These are phyloP conservation scores for Funneliformis mosseae DNA, from an alignment of 192 early-diverging fungal species.

Conservation along the genomic window DNA sequence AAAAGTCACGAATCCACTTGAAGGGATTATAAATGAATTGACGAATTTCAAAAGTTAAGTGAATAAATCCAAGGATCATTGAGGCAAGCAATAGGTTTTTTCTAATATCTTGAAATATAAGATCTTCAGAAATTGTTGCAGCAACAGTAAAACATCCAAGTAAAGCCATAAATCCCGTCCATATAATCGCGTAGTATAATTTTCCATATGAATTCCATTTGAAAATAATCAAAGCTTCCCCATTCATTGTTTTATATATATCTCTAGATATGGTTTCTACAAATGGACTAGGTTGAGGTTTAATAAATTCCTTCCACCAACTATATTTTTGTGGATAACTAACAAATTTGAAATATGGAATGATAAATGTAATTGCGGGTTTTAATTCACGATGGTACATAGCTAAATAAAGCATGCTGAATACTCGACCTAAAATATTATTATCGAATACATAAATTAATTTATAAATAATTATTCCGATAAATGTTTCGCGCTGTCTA, in stretches of 20 bases:
- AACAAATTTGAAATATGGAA: background rate
- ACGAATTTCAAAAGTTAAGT: background rate
- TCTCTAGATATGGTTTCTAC: background rate
- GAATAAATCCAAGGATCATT: background rate
- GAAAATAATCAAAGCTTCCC: background rate
- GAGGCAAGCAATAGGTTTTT: background rate
- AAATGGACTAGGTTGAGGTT: background rate
- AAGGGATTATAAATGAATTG: background rate
- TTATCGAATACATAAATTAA: too few relatives aligned
- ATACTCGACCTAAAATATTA: too few relatives aligned
- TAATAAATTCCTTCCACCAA: background rate
- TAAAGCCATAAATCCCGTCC: background rate
- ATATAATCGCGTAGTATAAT: background rate
- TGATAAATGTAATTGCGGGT: background rate
- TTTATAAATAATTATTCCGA: too few relatives aligned
- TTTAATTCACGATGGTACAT: too few relatives aligned
- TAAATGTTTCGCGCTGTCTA: too few relatives aligned
- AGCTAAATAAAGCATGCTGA: too few relatives aligned
- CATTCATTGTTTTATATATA: slow-evolving; percentile 3
- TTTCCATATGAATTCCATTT: slow-evolving; percentile 14
- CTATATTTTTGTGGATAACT: background rate
- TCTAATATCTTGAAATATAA: background rate
- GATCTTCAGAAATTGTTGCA: background rate
- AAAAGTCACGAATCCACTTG: background rate
- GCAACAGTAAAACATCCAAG: background rate